A percentile compares a stretch with the other conserved stretches of the same genome.
Evolutionary conservation across 768 basidiomycete genomes (phyloP).

Genomic region (Tylopilus sp.): DNA sequence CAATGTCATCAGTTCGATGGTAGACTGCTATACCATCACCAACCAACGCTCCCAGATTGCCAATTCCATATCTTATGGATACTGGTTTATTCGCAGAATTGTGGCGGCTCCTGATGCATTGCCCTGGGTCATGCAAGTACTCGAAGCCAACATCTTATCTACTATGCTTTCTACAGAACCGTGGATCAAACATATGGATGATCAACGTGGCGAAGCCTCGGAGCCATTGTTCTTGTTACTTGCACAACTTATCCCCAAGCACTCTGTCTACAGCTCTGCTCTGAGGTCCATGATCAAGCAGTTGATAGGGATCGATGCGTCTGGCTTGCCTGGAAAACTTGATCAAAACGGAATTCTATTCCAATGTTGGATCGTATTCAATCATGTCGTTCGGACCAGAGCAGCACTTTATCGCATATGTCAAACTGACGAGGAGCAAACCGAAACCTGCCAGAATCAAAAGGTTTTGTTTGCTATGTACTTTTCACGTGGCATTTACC

Average conservation of each 20-base stretch:
- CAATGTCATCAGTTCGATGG: constrained; percentile 15
- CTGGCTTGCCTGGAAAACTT: constrained; percentile 11
- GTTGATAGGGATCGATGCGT: constrained; percentile 12
- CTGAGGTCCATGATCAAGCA: constrained; percentile 17
- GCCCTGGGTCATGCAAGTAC: constrained; percentile 23
- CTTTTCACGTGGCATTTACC: background rate
- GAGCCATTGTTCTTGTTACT: constrained; percentile 26
- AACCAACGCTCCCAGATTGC: constrained; percentile 13
- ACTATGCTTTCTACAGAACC: constrained; percentile 26
- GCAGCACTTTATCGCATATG: constrained; percentile 7
- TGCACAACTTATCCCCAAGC: constrained; percentile 24
- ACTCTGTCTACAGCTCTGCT: constrained; percentile 23
- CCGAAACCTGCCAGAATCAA: constrained; percentile 24
- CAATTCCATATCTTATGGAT: constrained; percentile 27
- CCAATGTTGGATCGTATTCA: constrained; percentile 21
- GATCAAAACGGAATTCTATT: constrained; percentile 14
- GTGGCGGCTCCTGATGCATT: constrained; percentile 25
- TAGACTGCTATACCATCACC: constrained; percentile 2
- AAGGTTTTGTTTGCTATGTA: constrained; percentile 14
- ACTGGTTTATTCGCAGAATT: constrained; percentile 30
- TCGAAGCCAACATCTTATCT: constrained; percentile 24
- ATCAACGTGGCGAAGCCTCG: constrained; percentile 25
- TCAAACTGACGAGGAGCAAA: constrained; percentile 9
- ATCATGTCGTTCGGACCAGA: constrained; percentile 17
- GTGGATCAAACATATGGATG: constrained; percentile 21